Evolutionary conservation across 352 stramenopile genomes (phyloP).

Genomic region (Phytophthora foliorum): DNA sequence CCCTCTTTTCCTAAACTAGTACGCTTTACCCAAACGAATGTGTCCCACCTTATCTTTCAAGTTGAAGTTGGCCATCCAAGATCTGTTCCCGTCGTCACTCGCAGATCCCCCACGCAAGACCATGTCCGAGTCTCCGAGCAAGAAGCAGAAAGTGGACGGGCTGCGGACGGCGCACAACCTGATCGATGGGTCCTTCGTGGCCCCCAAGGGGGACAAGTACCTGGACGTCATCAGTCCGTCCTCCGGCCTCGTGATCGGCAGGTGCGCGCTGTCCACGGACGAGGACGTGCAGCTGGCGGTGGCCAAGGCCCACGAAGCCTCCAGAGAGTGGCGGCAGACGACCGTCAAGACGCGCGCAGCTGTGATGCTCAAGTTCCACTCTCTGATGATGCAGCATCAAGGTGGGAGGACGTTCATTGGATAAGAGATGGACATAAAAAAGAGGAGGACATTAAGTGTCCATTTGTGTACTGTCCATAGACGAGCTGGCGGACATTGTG

Average conservation of each 20-base stretch:
- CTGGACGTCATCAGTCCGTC: constrained; percentile 76
- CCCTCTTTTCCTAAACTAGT: no score
- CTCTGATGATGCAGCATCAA: constrained; percentile 92
- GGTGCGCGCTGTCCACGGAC: constrained; percentile 81
- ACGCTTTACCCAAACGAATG: no score
- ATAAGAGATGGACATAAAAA: no score
- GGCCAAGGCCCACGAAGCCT: constrained; percentile 78
- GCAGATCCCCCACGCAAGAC: no score
- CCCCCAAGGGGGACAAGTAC: constrained; percentile 50
- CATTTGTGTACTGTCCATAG: constrained; percentile 19
- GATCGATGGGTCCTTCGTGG: constrained; percentile 70
- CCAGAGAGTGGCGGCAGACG: constrained; percentile 89
- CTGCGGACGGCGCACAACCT: constrained; percentile 63
- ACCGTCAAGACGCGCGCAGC: constrained; percentile 96
- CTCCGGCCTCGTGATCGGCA: constrained; percentile 75
- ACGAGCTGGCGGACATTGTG: constrained; percentile 94
- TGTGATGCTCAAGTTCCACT: constrained; percentile 98
- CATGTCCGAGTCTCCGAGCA: constrained; percentile 23
- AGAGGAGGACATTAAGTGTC: not conserved
- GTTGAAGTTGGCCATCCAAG: no score
- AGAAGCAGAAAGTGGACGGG: constrained; percentile 29
- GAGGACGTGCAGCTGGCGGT: constrained; percentile 92
- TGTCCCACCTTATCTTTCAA: no score
- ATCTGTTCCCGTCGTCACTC: no score
- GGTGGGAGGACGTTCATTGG: constrained; percentile 23